Evolutionary conservation across 805 yeast species (phyloP).

Genomic region (Kazachstania africana): DNA sequence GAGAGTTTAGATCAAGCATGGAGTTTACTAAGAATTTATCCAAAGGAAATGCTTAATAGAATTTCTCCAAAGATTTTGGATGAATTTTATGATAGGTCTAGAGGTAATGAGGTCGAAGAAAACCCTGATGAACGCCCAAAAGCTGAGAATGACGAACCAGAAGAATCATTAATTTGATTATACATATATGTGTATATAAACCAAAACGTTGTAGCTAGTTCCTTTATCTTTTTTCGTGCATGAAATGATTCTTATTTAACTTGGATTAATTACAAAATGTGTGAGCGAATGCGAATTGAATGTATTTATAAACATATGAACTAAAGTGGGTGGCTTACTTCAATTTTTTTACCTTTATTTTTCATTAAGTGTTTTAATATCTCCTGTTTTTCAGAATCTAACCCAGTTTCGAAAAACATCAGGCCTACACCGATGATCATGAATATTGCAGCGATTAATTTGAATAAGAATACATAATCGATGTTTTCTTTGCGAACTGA

Average conservation of each 20-base stretch:
- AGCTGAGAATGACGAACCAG: slow-evolving; percentile 3
- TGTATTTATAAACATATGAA: too few relatives aligned
- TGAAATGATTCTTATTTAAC: too few relatives aligned
- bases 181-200: too few relatives aligned
- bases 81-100: slow-evolving; percentile 89
- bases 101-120: slow-evolving; percentile 50
- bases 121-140: slow-evolving; percentile 27
- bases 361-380: too few relatives aligned
- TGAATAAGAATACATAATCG: slow-evolving; percentile 4
- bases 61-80: slow-evolving; percentile 92
- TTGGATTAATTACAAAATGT: too few relatives aligned
- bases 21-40: slow-evolving; percentile 95
- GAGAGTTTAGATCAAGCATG: slow-evolving; percentile 97
- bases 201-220: too few relatives aligned
- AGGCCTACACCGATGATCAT: slow-evolving; percentile 4
- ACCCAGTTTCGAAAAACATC: slow-evolving; percentile 7
- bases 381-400: slow-evolving; percentile 1
- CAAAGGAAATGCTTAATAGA: slow-evolving; percentile 97
- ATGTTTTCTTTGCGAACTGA: too few relatives aligned
- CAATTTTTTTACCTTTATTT: too few relatives aligned
- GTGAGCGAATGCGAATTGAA: too few relatives aligned
- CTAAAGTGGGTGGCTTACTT: too few relatives aligned
- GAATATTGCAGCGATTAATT: slow-evolving; percentile 5
- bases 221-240: too few relatives aligned
- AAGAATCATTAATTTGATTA: slow-evolving; percentile 17